phyloP scores from a whole-genome alignment of 495 filamentous ascomycete species.

The Penicillium paxilli region DNA sequence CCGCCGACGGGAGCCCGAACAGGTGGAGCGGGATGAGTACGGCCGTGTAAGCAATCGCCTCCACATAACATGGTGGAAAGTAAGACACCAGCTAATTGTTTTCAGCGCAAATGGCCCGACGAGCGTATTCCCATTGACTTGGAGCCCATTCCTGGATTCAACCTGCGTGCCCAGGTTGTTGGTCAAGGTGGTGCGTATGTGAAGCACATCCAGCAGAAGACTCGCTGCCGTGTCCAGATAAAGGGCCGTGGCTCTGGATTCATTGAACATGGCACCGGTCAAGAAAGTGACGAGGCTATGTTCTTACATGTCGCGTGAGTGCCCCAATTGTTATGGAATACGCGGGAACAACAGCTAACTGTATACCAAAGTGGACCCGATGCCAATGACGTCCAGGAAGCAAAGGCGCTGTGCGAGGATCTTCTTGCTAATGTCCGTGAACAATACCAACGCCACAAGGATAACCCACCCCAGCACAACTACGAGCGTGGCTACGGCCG shows the following conservation, averaged over 20 bases:
- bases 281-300: constrained; percentile 93
- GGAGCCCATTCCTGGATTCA: constrained; percentile 93
- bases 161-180: constrained; percentile 91
- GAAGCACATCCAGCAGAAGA: constrained; percentile 95
- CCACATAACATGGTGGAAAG: not conserved
- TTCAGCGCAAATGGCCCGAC: constrained; percentile 97
- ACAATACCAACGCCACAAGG: constrained; percentile 88
- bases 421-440: constrained; percentile 79
- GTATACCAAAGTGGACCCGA: constrained; percentile 72
- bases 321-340: not conserved
- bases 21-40: constrained; percentile 91
- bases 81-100: constrained; percentile 19
- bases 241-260: constrained; percentile 97
- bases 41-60: constrained; percentile 66
- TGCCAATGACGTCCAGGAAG: constrained; percentile 78
- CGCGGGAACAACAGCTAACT: constrained; percentile 28
- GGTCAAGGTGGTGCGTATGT: constrained; percentile 91
- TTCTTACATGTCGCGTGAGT: constrained; percentile 88
- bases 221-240: constrained; percentile 92
- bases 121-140: constrained; percentile 88
- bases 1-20: constrained; percentile 81
- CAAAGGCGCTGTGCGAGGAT: constrained; percentile 85
- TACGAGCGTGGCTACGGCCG: constrained; percentile 49
- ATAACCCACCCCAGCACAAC: constrained; percentile 70
- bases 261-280: constrained; percentile 76